phyloP scores from a whole-genome alignment of 345 rosid species.

The Durio zibethinus region DNA sequence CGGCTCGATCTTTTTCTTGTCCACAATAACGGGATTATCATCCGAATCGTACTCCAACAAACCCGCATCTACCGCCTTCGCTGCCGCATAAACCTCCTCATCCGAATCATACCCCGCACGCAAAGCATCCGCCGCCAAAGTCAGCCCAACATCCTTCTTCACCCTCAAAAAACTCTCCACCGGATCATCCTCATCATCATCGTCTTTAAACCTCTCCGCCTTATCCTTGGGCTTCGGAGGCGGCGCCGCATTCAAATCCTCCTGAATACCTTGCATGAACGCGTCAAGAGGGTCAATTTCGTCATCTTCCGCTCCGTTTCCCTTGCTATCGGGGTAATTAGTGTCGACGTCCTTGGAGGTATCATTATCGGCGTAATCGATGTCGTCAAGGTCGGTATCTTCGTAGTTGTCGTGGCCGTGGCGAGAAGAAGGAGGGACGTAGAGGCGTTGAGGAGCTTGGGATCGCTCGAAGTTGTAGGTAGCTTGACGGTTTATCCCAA shows the following conservation, averaged over 20 bases:
- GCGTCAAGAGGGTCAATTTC: slow-evolving; percentile 95
- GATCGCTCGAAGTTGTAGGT: slow-evolving; percentile 84
- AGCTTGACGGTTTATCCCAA: slow-evolving; percentile 73
- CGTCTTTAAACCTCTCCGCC: slow-evolving; percentile 70
- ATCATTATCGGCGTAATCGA: slow-evolving; percentile 62
- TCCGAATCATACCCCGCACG: slow-evolving; percentile 93
- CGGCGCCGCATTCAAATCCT: slow-evolving; percentile 83
- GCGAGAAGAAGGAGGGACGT: slow-evolving; percentile 81
- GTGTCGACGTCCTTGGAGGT: slow-evolving; percentile 17
- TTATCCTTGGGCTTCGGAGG: slow-evolving; percentile 64
- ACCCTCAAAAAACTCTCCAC: slow-evolving; percentile 81
- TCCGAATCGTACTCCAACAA: slow-evolving; percentile 90
- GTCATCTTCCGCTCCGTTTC: slow-evolving; percentile 36
- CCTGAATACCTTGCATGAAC: slow-evolving; percentile 90
- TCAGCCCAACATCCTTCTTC: slow-evolving; percentile 86
- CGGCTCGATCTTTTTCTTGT: slow-evolving; percentile 87
- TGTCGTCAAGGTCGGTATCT: slow-evolving; percentile 87
- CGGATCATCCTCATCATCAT: slow-evolving; percentile 82
- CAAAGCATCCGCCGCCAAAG: slow-evolving; percentile 85
- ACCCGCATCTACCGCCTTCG: slow-evolving; percentile 97
- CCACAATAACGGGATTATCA: slow-evolving; percentile 83
- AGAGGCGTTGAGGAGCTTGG: slow-evolving; percentile 72
- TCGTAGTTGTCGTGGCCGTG: slow-evolving; percentile 79
- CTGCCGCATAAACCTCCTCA: slow-evolving; percentile 96
- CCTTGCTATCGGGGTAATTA: slow-evolving; percentile 12